A percentile compares a stretch with the other conserved stretches of the same genome.
These are phyloP conservation scores for Glaciozyma antarctica DNA, from an alignment of 768 basidiomycete species.

Conservation along the genomic window DNA sequence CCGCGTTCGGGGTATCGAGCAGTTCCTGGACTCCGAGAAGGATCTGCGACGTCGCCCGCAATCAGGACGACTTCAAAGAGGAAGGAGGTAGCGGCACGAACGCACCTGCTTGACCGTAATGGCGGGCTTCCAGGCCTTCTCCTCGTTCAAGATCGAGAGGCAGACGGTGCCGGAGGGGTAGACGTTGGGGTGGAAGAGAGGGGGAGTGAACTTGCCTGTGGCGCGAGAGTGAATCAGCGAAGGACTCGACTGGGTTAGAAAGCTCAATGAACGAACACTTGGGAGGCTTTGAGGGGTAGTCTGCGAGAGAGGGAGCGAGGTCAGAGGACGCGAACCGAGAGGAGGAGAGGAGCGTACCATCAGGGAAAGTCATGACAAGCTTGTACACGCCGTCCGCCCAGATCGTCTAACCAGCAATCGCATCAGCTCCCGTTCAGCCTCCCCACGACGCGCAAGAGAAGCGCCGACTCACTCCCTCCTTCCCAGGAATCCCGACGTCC, in stretches of 20 bases:
- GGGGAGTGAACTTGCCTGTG: conserved; percentile 45
- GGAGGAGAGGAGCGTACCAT: conserved; percentile 51
- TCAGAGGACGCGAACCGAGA: background rate
- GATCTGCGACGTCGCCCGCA: conserved; percentile 51
- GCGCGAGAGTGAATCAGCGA: rapidly evolving
- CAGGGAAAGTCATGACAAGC: conserved; percentile 66
- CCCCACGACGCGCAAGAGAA: background rate
- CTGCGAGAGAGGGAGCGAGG: conserved; percentile 43
- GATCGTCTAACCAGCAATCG: conserved; percentile 55
- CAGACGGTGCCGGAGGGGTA: conserved; percentile 98
- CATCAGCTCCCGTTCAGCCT: background rate
- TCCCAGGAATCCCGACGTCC: conserved; percentile 98
- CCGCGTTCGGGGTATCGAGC: conserved; percentile 88
- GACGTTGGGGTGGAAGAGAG: conserved; percentile 95
- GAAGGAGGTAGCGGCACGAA: background rate
- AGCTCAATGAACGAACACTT: conserved; percentile 55
- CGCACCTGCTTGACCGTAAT: conserved; percentile 95
- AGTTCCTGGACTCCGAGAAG: conserved; percentile 91
- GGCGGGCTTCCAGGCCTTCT: conserved; percentile 77
- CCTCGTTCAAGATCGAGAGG: conserved; percentile 95
- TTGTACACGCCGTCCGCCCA: conserved; percentile 98
- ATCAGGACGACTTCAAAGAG: background rate
- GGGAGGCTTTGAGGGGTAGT: conserved; percentile 89
- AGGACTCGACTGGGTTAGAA: background rate
- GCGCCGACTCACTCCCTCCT: conserved; percentile 55